Percentiles rank a stretch among this genome's conserved stretches.
Evolutionary conservation across 352 stramenopile species (phyloP).

Genomic region (Aphanomyces astaci): DNA sequence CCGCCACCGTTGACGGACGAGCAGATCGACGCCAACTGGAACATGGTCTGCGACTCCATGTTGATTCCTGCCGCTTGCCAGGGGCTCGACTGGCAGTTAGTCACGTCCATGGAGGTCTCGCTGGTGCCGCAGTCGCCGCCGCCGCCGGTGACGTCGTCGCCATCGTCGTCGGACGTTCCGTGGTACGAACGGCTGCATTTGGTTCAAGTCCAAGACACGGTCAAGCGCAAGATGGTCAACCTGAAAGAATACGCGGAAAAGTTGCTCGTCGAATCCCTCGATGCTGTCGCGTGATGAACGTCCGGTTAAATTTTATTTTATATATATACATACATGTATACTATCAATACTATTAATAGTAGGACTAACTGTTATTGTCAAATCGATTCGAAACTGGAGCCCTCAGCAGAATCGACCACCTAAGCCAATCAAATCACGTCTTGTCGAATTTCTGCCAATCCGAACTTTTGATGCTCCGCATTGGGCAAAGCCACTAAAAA

Average conservation of each 20-base stretch:
- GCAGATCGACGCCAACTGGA: constrained; percentile 79
- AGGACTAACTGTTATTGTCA: too few relatives aligned
- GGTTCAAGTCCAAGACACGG: constrained; percentile 11
- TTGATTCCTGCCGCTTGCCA: constrained; percentile 32
- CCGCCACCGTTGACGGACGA: constrained; percentile 41
- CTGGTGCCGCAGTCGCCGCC: neutral
- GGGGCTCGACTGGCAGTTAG: constrained; percentile 60
- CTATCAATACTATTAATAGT: too few relatives aligned
- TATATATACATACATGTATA: neutral
- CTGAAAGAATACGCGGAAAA: constrained; percentile 20
- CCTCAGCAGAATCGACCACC: too few relatives aligned
- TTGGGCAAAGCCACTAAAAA: too few relatives aligned
- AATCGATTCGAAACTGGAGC: too few relatives aligned
- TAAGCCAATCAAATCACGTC: too few relatives aligned
- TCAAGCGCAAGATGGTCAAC: constrained; percentile 22
- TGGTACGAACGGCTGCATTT: neutral
- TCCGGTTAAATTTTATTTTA: too few relatives aligned
- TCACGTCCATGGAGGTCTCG: constrained; percentile 33
- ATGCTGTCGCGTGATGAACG: neutral
- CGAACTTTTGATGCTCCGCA: too few relatives aligned
- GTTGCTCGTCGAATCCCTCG: constrained; percentile 2
- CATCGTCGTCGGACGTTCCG: neutral
- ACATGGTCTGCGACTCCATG: constrained; percentile 58
- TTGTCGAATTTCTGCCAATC: too few relatives aligned
- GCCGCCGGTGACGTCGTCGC: neutral